Evolutionary conservation across 306 rosid genomes (phyloP).

Genomic region (Biancaea sappan): DNA sequence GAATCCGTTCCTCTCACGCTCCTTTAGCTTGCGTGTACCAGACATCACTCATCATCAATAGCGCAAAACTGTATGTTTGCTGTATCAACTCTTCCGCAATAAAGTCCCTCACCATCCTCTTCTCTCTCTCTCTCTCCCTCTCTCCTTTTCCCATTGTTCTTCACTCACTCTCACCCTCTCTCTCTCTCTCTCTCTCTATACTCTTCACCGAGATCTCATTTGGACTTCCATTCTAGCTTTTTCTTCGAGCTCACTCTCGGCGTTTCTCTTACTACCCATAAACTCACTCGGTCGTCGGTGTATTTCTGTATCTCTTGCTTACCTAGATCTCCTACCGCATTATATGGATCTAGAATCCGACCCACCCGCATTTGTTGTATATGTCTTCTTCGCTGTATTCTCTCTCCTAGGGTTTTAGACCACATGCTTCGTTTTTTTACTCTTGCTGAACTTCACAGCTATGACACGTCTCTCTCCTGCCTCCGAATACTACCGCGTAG

Average conservation of each 20-base stretch:
- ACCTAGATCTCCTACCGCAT: conserved; percentile 53
- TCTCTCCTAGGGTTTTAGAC: conserved; percentile 62
- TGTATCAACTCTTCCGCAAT: conserved; percentile 48
- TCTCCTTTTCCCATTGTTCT: conserved; percentile 7
- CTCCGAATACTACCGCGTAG: conserved; percentile 29
- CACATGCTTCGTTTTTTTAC: conserved; percentile 1
- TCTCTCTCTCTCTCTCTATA: not conserved
- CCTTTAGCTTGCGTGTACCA: conserved; percentile 32
- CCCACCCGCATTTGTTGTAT: conserved; percentile 42
- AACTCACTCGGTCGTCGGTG: not conserved
- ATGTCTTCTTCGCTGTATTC: conserved; percentile 9
- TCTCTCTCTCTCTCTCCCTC: conserved; percentile 16
- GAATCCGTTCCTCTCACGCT: conserved; percentile 18
- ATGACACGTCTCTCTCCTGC: conserved; percentile 32
- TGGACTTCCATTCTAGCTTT: not conserved
- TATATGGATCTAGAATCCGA: conserved; percentile 65
- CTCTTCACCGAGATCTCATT: conserved; percentile 10
- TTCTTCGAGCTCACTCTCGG: not conserved
- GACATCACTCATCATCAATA: conserved; percentile 40
- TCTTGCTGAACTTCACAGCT: not conserved
- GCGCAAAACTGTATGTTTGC: conserved; percentile 26
- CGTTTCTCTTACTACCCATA: not conserved
- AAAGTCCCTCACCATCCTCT: conserved; percentile 43
- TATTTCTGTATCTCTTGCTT: not conserved
- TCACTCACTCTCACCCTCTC: not conserved